These are phyloP conservation scores for Phytomonas francai DNA, from an alignment of 208 protist genomes.

Conservation along the genomic window DNA sequence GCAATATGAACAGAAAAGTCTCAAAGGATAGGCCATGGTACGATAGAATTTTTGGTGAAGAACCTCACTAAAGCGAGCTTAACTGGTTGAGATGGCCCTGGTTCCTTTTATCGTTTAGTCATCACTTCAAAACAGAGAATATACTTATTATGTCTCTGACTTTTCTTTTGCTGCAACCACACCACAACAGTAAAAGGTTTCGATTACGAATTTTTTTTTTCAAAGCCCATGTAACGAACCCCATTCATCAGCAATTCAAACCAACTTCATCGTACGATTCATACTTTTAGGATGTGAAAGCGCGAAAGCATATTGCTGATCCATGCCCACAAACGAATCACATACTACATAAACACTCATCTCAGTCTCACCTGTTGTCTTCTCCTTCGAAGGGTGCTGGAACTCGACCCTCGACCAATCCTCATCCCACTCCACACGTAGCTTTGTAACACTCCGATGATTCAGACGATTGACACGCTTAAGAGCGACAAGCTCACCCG, in stretches of 20 bases:
- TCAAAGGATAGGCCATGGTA: not conserved
- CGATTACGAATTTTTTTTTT: not conserved
- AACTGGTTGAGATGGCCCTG: not conserved
- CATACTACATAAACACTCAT: constrained; percentile 82
- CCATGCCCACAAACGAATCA: constrained; percentile 89
- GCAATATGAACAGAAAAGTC: not conserved
- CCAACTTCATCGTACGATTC: not conserved
- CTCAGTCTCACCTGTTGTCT: constrained; percentile 22
- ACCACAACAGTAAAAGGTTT: not conserved
- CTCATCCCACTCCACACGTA: constrained; percentile 87
- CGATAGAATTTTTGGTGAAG: not conserved
- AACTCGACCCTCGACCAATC: constrained; percentile 30
- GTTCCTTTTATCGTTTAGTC: not conserved
- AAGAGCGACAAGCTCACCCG: constrained; percentile 88
- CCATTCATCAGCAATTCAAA: not conserved
- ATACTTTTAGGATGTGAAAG: constrained; percentile 24
- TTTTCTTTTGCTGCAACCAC: not conserved
- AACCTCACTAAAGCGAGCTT: not conserved
- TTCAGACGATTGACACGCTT: constrained; percentile 82
- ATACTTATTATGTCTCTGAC: not conserved
- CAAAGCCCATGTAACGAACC: not conserved
- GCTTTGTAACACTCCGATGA: constrained; percentile 29
- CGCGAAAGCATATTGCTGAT: constrained; percentile 78
- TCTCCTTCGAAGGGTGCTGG: not conserved
- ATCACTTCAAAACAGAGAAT: not conserved